Base-by-base conservation (phyloP, 805 yeast genomes). In the Nadsonia fulvescens region DNA sequence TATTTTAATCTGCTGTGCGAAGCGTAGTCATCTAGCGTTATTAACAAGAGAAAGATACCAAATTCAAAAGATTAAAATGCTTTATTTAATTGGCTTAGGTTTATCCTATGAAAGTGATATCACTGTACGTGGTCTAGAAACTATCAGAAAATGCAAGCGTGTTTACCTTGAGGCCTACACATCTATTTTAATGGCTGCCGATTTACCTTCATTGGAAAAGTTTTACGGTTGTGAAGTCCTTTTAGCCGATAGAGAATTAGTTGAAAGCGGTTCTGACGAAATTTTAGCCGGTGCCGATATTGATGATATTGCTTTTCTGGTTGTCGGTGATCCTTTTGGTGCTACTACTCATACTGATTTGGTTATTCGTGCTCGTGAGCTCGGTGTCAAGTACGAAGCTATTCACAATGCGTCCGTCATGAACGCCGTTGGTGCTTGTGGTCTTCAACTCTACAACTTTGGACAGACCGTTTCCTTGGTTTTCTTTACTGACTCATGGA, bases 341-440 rank as follows among this genome's bases (percentile, higher is more conserved):
- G 98, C 98, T 16, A 86, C 98, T 4, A 86, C 98, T 1, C 98
- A 86, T 53, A 81, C 95, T 0, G 98, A 89, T 54, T 61, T 86
- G 35, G 79, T 83, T 21, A 64, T 86, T 33, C 62, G 98, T 43
- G 96, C 98, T 22, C 66, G 92, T 39, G 93, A 77, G 49, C 59
- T 71, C 33, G 68, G 68, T 2, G 79, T 89, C 44, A 56, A 63
- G 26, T 78, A 77, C 22, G 91, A 78, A 44, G 64, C 76, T 20
- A 68, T 86, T 33, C 98, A 86, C 54, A 86, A 86, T 49, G 98
- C 98, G 1, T 77, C 93, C 10, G 89, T 86, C 8, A 82, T 89
- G 94, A 86, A 86, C 46, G 98, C 96, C 0, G 93, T 86, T 14
- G 98, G 98, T 11, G 92, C 95, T 1, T 82, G 95, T 56, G 98